Evolutionary conservation across 1,139 yeast genomes (phyloP), one percentile per base, ranked within the genome.

Genomic region (Yamadazyma triangularis): DNA sequence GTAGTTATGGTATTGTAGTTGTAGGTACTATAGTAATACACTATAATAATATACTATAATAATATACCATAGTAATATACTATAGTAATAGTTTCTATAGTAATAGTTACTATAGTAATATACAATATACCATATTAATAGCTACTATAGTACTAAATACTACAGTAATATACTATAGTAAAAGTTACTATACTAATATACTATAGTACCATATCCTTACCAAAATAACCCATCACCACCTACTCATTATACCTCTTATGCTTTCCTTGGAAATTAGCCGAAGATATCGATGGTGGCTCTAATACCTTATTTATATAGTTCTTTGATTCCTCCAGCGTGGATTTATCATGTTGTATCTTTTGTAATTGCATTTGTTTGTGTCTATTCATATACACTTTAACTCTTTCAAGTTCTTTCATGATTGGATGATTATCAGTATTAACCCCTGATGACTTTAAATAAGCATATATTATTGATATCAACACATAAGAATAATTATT

Each of bases 351-450:
- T 12, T 34, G 30, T 8, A 24, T 30, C 13, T 45, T 41, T 32
- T 65, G 72, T 13, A 16, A 11, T 2, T 31, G 7, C 2, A 70
- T 55, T 7, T 58, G 62, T 40, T 79, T 75, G 27, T 76, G 70
- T 48, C 79, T 69, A 25, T 68, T 70, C 80, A 86, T 81, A 45
- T 80, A 81, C 11, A 67, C 53, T 52, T 82, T 83, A 25, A 88
- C 80, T 40, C 94, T 65, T 14, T 65, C 67, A 31, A 88, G 64
- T 51, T 88, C 96, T 15, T 65, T 63, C 79, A 79, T 75, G 4
- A 87, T 72, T 0, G 82, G 77, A 40, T 80, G 86, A 3, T 58
- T 54, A 12, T 64, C 64, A 0, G 83, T 71, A 38, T 79, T 74
- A 10, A 68, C 56, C 0, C 93, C 94, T 11, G 60, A 57, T 2